Evolutionary conservation across 192 early-diverging fungal species (phyloP).

Genomic region (Coemansia sp.): DNA sequence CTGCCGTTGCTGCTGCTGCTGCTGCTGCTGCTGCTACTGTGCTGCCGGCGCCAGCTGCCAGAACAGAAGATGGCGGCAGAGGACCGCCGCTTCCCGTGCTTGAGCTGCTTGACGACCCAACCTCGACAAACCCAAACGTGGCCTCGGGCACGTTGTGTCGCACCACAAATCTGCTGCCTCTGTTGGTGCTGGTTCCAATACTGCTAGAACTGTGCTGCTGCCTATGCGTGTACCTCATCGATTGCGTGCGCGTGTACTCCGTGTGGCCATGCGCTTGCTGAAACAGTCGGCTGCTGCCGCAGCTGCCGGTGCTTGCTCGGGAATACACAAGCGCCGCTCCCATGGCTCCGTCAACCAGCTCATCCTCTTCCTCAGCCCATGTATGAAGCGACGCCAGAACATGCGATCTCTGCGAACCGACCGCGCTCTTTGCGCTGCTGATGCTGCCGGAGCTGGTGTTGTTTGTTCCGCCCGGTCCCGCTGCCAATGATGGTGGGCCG

Average conservation of each 20-base stretch:
- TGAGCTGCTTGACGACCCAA: slow-evolving; percentile 34
- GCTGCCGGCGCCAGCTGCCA: slow-evolving; percentile 13
- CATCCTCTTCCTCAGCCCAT: slow-evolving; percentile 53
- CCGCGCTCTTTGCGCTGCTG: slow-evolving; percentile 16
- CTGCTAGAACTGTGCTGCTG: slow-evolving; percentile 1
- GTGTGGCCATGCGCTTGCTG: not conserved
- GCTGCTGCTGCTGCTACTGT: slow-evolving; percentile 13
- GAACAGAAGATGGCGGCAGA: not conserved
- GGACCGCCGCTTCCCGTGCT: slow-evolving; percentile 1
- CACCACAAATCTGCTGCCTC: not conserved
- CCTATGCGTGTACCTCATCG: slow-evolving; percentile 1
- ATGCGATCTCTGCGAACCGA: slow-evolving; percentile 31
- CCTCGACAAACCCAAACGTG: slow-evolving; percentile 24
- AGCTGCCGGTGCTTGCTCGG: not conserved
- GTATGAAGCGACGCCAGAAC: slow-evolving; percentile 41
- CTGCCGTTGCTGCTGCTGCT: slow-evolving; percentile 7
- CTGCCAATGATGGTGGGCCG: slow-evolving; percentile 9
- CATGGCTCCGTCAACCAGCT: slow-evolving; percentile 11
- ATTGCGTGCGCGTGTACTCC: slow-evolving; percentile 1
- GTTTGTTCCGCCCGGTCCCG: not conserved
- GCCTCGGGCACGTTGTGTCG: slow-evolving; percentile 7
- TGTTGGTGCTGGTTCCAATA: not conserved
- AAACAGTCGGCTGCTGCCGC: slow-evolving; percentile 8
- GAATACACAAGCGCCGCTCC: not conserved
- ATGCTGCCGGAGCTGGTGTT: slow-evolving; percentile 1